Evolutionary conservation across 768 basidiomycete genomes (phyloP).

Genomic region (Ramaria sp.): DNA sequence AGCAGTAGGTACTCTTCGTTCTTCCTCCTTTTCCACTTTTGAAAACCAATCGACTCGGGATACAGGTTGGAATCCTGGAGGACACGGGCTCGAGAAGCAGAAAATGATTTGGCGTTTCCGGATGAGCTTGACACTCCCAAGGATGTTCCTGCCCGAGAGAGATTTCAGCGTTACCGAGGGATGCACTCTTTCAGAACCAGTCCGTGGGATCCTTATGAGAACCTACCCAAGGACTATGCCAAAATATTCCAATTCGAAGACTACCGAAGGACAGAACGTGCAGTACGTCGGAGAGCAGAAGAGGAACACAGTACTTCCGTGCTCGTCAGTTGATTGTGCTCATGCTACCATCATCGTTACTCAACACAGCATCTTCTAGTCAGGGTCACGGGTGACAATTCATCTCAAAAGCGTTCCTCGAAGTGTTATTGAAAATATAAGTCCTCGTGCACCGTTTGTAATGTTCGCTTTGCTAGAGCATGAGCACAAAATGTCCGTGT

Average conservation of each 20-base stretch:
- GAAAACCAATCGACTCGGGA: background rate
- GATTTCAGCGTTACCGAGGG: constrained; percentile 90
- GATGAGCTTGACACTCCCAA: constrained; percentile 94
- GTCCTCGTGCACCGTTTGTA: constrained; percentile 38
- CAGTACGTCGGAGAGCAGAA: constrained; percentile 54
- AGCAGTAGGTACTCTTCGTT: constrained; percentile 53
- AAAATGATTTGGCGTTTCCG: constrained; percentile 80
- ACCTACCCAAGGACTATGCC: constrained; percentile 87
- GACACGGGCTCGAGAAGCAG: constrained; percentile 60
- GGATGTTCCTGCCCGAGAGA: constrained; percentile 62
- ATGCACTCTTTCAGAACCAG: constrained; percentile 88
- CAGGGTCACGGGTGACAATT: constrained; percentile 72
- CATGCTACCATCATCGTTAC: background rate
- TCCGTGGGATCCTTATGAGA: constrained; percentile 97
- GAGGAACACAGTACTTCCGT: constrained; percentile 41
- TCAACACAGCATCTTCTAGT: constrained; percentile 29
- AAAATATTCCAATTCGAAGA: constrained; percentile 96
- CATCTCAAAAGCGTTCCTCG: constrained; percentile 66
- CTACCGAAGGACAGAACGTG: constrained; percentile 74
- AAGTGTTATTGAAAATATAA: constrained; percentile 30
- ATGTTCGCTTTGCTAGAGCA: constrained; percentile 83
- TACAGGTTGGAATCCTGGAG: constrained; percentile 55
- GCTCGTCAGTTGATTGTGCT: constrained; percentile 39
- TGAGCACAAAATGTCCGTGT: constrained; percentile 89
- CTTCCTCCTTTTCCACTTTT: background rate